phyloP scores from a whole-genome alignment of 176 grass and related monocot species.

The Pontederia paniculata region DNA sequence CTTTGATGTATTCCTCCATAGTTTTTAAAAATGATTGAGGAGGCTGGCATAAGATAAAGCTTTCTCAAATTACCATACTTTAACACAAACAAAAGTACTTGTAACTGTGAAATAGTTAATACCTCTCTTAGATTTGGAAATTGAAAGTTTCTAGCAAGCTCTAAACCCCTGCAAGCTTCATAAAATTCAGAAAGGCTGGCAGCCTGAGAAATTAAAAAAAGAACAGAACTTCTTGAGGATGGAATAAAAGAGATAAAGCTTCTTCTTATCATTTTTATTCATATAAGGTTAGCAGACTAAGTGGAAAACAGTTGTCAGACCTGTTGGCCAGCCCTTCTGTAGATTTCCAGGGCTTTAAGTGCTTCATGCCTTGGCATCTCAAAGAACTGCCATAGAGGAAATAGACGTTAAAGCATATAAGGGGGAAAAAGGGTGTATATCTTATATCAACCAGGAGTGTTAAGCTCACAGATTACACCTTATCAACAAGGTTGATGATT shows the following conservation, averaged over 20 bases:
- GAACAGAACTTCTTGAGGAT: not conserved
- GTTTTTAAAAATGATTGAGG: slow-evolving; percentile 85
- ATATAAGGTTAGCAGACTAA: not conserved
- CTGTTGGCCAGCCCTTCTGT: slow-evolving; percentile 84
- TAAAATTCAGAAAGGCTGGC: slow-evolving; percentile 90
- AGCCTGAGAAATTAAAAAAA: slow-evolving; percentile 52
- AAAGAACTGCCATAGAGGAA: slow-evolving; percentile 53
- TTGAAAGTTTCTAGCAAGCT: slow-evolving; percentile 94
- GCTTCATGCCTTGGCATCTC: slow-evolving; percentile 98
- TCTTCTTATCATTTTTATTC: not conserved
- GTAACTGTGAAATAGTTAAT: slow-evolving; percentile 4
- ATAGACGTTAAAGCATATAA: no score
- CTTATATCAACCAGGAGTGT: not conserved
- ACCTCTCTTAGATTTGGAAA: slow-evolving; percentile 95
- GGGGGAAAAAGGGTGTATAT: no score
- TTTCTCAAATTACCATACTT: not conserved
- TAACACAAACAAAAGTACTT: slow-evolving; percentile 5
- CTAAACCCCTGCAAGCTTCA: slow-evolving; percentile 73
- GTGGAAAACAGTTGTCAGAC: slow-evolving; percentile 25
- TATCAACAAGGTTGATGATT: slow-evolving; percentile 99
- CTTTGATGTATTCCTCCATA: slow-evolving; percentile 95
- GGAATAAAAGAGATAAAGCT: not conserved
- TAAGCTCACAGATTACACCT: slow-evolving; percentile 36
- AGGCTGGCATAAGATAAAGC: slow-evolving; percentile 41
- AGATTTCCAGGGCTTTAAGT: slow-evolving; percentile 84